Evolutionary conservation across 202 grass and related monocot genomes (phyloP).

Genomic region (Brachypodium distachyon): DNA sequence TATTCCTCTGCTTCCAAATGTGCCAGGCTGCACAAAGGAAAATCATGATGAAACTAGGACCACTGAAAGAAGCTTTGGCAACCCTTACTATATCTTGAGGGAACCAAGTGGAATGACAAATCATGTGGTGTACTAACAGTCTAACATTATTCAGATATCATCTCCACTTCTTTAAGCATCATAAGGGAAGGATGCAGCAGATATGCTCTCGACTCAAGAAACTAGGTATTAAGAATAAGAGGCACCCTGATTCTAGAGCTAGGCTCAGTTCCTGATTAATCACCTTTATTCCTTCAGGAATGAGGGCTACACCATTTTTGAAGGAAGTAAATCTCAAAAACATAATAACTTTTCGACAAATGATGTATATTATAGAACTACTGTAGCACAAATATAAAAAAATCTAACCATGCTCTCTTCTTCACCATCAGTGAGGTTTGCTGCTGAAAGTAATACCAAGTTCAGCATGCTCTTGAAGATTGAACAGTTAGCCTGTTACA

Average conservation of each 20-base stretch:
- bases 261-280: not conserved
- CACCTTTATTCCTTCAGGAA: not conserved
- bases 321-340: not conserved
- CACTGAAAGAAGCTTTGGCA: no score
- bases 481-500: slow-evolving; percentile 46
- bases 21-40: no score
- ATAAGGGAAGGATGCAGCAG: not conserved
- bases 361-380: not conserved
- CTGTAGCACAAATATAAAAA: slow-evolving; percentile 7
- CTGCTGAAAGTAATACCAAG: slow-evolving; percentile 34
- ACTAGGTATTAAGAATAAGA: not conserved
- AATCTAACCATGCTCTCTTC: slow-evolving; percentile 53
- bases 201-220: not conserved
- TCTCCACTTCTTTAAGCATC: not conserved
- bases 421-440: slow-evolving; percentile 22
- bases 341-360: not conserved
- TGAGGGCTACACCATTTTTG: not conserved
- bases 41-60: no score
- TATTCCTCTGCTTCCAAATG: no score
- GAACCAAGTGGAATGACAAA: no score
- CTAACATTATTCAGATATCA: not conserved
- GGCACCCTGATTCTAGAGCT: not conserved
- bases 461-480: slow-evolving; percentile 53
- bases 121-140: not conserved
- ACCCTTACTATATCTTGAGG: no score